phyloP scores from a whole-genome alignment of 345 rosid genomes.

The Corchorus olitorius region DNA sequence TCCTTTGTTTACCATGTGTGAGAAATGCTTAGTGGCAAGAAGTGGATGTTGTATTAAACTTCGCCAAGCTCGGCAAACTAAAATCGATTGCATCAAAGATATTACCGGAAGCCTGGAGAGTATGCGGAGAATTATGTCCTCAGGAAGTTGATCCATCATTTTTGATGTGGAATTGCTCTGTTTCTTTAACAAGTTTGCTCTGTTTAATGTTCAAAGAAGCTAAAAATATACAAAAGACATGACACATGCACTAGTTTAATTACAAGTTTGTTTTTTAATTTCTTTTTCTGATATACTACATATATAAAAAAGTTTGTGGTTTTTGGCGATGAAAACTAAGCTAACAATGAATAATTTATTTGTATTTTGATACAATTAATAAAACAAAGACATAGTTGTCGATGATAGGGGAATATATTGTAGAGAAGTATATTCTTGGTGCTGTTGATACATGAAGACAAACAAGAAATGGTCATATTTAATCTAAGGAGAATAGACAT shows the following conservation, averaged over 20 bases:
- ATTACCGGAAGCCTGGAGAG: slow-evolving; percentile 61
- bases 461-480: too few species aligned
- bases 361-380: background rate
- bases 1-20: slow-evolving; percentile 13
- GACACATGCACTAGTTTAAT: slow-evolving; percentile 9
- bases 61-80: slow-evolving; percentile 53
- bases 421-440: too few species aligned
- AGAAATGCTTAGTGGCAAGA: slow-evolving; percentile 31
- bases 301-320: background rate
- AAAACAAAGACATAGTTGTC: background rate
- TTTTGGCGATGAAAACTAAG: background rate
- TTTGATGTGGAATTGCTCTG: slow-evolving; percentile 19
- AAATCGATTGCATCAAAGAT: slow-evolving; percentile 46
- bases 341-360: background rate
- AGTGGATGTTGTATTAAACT: slow-evolving; percentile 42
- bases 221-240: slow-evolving; percentile 1
- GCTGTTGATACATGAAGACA: too few species aligned
- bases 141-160: slow-evolving; percentile 53
- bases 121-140: slow-evolving; percentile 54
- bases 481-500: too few species aligned
- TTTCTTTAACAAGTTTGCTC: slow-evolving; percentile 21
- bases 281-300: too few species aligned
- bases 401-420: background rate
- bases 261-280: background rate
- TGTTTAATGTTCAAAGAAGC: slow-evolving; percentile 19